Conservation (phyloP, 805 yeast genomes). For the Lipomyces starkeyi region DNA sequence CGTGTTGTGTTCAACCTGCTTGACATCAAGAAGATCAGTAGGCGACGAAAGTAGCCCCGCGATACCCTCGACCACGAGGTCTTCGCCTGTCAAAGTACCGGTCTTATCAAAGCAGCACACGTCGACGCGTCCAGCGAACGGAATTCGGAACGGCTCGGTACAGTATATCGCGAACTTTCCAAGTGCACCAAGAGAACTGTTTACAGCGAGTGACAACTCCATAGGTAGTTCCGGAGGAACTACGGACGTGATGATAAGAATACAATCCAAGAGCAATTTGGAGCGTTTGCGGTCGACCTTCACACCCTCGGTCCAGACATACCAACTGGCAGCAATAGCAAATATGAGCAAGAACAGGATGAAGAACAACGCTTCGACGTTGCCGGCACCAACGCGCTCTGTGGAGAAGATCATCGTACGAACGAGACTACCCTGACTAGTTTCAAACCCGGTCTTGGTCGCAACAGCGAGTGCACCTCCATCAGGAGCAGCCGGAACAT, state of each 20-base stretch:
- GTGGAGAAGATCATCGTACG: slow-evolving; percentile 97
- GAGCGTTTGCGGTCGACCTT: slow-evolving; percentile 94
- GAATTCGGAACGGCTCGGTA: slow-evolving; percentile 98
- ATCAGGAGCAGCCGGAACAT: slow-evolving; percentile 78
- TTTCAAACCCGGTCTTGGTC: slow-evolving; percentile 95
- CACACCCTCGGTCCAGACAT: slow-evolving; percentile 98
- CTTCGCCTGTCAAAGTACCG: slow-evolving; percentile 97
- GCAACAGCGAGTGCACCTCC: slow-evolving; percentile 90
- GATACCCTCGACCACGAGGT: slow-evolving; percentile 92
- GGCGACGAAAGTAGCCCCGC: slow-evolving; percentile 69
- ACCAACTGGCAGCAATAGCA: slow-evolving; percentile 95
- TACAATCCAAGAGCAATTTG: slow-evolving; percentile 92
- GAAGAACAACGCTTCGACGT: slow-evolving; percentile 90
- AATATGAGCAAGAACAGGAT: slow-evolving; percentile 86
- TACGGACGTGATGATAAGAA: slow-evolving; percentile 92
- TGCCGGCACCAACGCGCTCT: slow-evolving; percentile 95
- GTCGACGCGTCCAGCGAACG: slow-evolving; percentile 96
- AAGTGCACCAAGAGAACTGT: slow-evolving; percentile 84
- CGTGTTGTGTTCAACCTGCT: slow-evolving; percentile 73
- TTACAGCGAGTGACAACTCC: slow-evolving; percentile 99
- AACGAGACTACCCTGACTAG: slow-evolving; percentile 95
- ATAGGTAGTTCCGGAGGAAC: slow-evolving; percentile 99
- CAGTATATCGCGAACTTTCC: slow-evolving; percentile 89
- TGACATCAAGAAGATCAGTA: slow-evolving; percentile 55
- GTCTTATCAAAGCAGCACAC: slow-evolving; percentile 99